A percentile compares a stretch with the other conserved stretches of the same genome.
These are phyloP conservation scores for Pseudogymnoascus sp. DNA, from an alignment of 2,329 filamentous ascomycete species.

Conservation along the genomic window DNA sequence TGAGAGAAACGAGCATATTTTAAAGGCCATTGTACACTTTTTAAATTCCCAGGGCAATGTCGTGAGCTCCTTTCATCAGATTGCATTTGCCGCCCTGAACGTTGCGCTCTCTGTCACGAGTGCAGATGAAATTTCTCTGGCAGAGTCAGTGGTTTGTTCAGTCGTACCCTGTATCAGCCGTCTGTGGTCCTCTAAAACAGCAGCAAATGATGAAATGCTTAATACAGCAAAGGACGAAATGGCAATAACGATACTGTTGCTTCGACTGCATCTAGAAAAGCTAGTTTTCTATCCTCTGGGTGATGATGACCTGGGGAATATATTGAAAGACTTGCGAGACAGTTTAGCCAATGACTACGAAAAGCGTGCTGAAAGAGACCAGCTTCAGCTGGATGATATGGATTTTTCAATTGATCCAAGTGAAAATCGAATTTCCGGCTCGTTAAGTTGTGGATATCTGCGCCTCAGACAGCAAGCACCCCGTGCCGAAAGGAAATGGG, in stretches of 20 bases:
- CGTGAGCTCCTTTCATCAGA: constrained; percentile 56
- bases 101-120: constrained; percentile 55
- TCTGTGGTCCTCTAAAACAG: constrained; percentile 68
- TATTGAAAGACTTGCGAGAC: constrained; percentile 58
- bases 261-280: constrained; percentile 54
- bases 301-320: constrained; percentile 29
- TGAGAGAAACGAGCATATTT: constrained; percentile 45
- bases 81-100: constrained; percentile 71
- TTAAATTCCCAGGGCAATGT: constrained; percentile 50
- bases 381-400: constrained; percentile 72
- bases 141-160: constrained; percentile 46
- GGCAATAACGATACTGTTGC: constrained; percentile 60
- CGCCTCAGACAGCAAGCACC: constrained; percentile 43
- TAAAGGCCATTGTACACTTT: constrained; percentile 49
- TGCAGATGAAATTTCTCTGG: constrained; percentile 58
- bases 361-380: constrained; percentile 58
- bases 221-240: constrained; percentile 67
- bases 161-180: constrained; percentile 63
- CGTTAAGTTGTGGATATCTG: constrained; percentile 43
- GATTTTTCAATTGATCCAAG: constrained; percentile 32
- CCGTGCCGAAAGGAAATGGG: constrained; percentile 52
- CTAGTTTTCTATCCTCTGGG: constrained; percentile 34
- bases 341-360: constrained; percentile 71
- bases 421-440: constrained; percentile 8
- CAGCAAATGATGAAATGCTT: constrained; percentile 45